A percentile compares a stretch with the other conserved stretches of the same genome.
Evolutionary conservation across 768 basidiomycete species (phyloP).

Genomic region (Termitomyces sp.): DNA sequence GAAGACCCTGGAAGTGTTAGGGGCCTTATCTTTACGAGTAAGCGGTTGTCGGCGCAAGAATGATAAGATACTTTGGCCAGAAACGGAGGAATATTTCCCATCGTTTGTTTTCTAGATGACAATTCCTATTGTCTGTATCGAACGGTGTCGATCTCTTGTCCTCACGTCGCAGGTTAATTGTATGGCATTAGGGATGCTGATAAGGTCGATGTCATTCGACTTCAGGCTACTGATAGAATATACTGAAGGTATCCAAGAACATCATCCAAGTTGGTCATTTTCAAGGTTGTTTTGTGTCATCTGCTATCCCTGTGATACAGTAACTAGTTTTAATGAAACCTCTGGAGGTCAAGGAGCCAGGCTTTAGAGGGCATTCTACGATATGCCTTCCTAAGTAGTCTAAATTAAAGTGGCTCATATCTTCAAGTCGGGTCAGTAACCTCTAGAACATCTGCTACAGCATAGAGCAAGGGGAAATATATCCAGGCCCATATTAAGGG

Average conservation of each 20-base stretch:
- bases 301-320: neutral
- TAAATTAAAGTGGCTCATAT: neutral
- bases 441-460: neutral
- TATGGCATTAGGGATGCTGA: neutral
- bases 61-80: neutral
- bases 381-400: neutral
- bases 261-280: neutral
- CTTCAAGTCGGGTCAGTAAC: neutral
- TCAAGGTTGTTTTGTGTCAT: neutral
- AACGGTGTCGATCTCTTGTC: neutral
- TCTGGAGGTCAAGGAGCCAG: neutral
- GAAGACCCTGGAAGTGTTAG: neutral
- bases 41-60: neutral
- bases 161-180: neutral
- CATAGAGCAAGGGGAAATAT: neutral
- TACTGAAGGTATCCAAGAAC: neutral
- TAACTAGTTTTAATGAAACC: neutral
- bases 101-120: neutral
- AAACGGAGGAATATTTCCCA: neutral
- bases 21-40: constrained; percentile 2
- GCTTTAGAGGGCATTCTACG: neutral
- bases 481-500: too few species aligned
- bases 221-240: neutral
- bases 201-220: neutral
- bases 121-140: neutral